Conservation (phyloP, 352 stramenopile species). For the Nothophytophthora sp. region DNA sequence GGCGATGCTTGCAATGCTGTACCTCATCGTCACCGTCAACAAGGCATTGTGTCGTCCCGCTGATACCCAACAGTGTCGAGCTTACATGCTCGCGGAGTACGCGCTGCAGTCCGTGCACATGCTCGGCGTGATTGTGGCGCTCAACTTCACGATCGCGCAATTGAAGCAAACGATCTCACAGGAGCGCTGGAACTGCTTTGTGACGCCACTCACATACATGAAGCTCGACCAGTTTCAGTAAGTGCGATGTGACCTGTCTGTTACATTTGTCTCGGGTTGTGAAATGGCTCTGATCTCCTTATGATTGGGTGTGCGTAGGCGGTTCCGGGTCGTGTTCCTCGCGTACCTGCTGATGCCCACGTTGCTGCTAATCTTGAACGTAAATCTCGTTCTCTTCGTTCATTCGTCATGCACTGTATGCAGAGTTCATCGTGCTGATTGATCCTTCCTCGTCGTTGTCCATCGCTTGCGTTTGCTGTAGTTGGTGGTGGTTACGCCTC, state of each 20-base stretch:
- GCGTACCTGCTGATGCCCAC: slow-evolving; percentile 61
- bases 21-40: slow-evolving; percentile 36
- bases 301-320: no score
- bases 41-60: slow-evolving; percentile 47
- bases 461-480: no score
- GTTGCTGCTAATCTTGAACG: slow-evolving; percentile 53
- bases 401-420: slow-evolving; percentile 6
- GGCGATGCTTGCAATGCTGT: slow-evolving; percentile 36
- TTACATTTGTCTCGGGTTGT: no score
- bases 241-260: not conserved
- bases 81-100: slow-evolving; percentile 66
- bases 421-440: no score
- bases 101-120: slow-evolving; percentile 67
- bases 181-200: slow-evolving; percentile 56
- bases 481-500: slow-evolving; percentile 56
- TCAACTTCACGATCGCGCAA: slow-evolving; percentile 70
- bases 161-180: slow-evolving; percentile 47
- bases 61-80: slow-evolving; percentile 48
- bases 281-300: no score
- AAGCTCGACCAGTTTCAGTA: slow-evolving; percentile 75
- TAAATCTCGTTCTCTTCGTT: slow-evolving; percentile 10
- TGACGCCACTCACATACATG: slow-evolving; percentile 66
- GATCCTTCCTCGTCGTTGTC: no score
- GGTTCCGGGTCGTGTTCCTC: slow-evolving; percentile 60
- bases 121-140: slow-evolving; percentile 59